Conservation (phyloP, 2,329 filamentous ascomycete species). For the Epichloe hybrida region DNA sequence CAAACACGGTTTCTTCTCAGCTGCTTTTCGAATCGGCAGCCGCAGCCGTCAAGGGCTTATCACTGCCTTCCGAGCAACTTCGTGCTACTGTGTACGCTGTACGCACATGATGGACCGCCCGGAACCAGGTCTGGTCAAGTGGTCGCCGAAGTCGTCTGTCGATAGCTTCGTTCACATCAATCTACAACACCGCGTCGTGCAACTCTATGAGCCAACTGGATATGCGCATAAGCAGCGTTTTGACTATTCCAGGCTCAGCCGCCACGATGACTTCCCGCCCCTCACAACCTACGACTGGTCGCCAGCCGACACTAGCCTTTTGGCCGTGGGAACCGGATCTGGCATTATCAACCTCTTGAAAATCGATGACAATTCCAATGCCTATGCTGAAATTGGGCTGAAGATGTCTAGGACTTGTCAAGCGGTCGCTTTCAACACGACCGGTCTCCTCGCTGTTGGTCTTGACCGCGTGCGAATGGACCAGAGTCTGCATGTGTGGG, state of each 20-base stretch:
- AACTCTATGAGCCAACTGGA: slow-evolving; percentile 49
- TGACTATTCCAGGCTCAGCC: slow-evolving; percentile 41
- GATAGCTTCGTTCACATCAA: slow-evolving; percentile 54
- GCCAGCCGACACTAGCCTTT: slow-evolving; percentile 45
- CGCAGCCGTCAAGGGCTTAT: background rate
- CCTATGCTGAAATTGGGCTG: slow-evolving; percentile 51
- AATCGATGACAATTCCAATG: slow-evolving; percentile 56
- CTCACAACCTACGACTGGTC: slow-evolving; percentile 57
- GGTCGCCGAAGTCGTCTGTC: slow-evolving; percentile 45
- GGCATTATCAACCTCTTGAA: slow-evolving; percentile 64
- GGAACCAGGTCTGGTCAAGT: slow-evolving; percentile 50
- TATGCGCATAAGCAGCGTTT: slow-evolving; percentile 43
- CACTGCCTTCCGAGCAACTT: background rate
- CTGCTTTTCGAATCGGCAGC: background rate
- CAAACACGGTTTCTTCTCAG: background rate
- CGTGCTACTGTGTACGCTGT: too few relatives aligned
- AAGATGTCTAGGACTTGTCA: slow-evolving; percentile 69
- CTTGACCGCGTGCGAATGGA: slow-evolving; percentile 72
- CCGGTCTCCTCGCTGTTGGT: slow-evolving; percentile 61
- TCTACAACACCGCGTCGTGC: slow-evolving; percentile 47
- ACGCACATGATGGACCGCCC: slow-evolving; percentile 37
- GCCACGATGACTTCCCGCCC: slow-evolving; percentile 49
- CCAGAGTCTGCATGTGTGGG: slow-evolving; percentile 71
- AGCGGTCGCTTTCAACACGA: slow-evolving; percentile 65
- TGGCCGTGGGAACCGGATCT: slow-evolving; percentile 62